These are phyloP conservation scores for Exserohilum rostratum DNA, from an alignment of 2,329 filamentous ascomycete species.

Conservation along the genomic window DNA sequence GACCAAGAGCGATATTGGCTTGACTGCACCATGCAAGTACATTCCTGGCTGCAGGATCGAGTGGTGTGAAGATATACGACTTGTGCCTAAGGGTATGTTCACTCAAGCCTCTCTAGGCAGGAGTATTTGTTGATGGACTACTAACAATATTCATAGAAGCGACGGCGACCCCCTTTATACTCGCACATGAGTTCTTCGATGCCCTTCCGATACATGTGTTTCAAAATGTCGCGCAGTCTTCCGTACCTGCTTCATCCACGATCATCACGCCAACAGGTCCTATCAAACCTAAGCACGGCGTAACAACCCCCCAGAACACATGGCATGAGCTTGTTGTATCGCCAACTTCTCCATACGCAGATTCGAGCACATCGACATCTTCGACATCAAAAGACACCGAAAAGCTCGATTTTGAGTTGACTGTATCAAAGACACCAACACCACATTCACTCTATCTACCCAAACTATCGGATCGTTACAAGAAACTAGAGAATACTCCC, in stretches of 20 bases:
- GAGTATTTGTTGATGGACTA: neutral
- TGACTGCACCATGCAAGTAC: slow-evolving; percentile 77
- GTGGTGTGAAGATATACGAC: slow-evolving; percentile 88
- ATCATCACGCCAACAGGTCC: slow-evolving; percentile 58
- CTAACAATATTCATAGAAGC: slow-evolving; percentile 56
- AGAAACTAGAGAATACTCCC: slow-evolving; percentile 69
- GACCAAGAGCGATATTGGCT: slow-evolving; percentile 74
- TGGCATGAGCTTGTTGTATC: slow-evolving; percentile 54
- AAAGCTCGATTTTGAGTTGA: slow-evolving; percentile 83
- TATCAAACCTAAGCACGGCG: slow-evolving; percentile 49
- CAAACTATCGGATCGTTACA: slow-evolving; percentile 79
- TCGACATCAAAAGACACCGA: slow-evolving; percentile 25
- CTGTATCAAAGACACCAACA: slow-evolving; percentile 74
- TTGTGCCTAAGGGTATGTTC: slow-evolving; percentile 71
- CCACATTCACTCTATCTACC: slow-evolving; percentile 86
- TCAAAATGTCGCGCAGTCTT: slow-evolving; percentile 68
- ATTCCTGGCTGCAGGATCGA: slow-evolving; percentile 71
- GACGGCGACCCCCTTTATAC: slow-evolving; percentile 83
- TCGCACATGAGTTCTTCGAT: slow-evolving; percentile 98
- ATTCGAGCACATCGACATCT: slow-evolving; percentile 45
- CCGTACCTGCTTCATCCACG: slow-evolving; percentile 47
- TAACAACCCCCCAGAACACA: slow-evolving; percentile 45
- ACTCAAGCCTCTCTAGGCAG: neutral
- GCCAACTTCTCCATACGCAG: slow-evolving; percentile 47
- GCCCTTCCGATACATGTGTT: slow-evolving; percentile 96